phyloP scores from a whole-genome alignment of 306 rosid genomes.

The Castanea sativa region DNA sequence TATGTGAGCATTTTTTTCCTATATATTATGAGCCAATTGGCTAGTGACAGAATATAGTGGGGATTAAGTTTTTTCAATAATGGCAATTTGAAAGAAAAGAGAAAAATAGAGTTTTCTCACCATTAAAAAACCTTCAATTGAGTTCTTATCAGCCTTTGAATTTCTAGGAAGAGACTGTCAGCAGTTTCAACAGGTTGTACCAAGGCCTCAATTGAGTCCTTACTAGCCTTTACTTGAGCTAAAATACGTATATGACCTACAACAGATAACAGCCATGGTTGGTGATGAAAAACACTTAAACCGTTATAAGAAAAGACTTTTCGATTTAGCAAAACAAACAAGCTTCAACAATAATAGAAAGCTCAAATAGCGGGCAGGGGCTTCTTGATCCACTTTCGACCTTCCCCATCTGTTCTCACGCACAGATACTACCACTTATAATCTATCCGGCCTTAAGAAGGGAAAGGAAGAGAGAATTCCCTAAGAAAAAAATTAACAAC shows the following conservation, averaged over 20 bases:
- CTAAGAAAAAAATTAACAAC: background rate
- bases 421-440: too few species aligned
- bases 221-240: constrained; percentile 80
- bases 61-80: too few species aligned
- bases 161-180: constrained; percentile 63
- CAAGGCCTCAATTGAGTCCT: constrained; percentile 59
- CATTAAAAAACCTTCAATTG: too few species aligned
- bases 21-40: too few species aligned
- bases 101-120: too few species aligned
- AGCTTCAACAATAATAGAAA: background rate
- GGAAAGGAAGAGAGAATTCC: too few species aligned
- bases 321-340: background rate
- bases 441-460: too few species aligned
- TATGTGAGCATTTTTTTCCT: too few species aligned
- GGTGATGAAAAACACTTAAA: background rate
- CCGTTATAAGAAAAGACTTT: background rate
- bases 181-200: constrained; percentile 74
- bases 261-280: constrained; percentile 3
- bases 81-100: too few species aligned
- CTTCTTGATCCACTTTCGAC: too few species aligned
- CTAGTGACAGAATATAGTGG: too few species aligned
- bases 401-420: too few species aligned
- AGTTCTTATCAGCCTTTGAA: constrained; percentile 18
- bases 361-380: background rate
- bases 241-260: constrained; percentile 67